Evolutionary conservation across 108 stramenopile species (phyloP).

Genomic region (Bacterosira constricta): DNA sequence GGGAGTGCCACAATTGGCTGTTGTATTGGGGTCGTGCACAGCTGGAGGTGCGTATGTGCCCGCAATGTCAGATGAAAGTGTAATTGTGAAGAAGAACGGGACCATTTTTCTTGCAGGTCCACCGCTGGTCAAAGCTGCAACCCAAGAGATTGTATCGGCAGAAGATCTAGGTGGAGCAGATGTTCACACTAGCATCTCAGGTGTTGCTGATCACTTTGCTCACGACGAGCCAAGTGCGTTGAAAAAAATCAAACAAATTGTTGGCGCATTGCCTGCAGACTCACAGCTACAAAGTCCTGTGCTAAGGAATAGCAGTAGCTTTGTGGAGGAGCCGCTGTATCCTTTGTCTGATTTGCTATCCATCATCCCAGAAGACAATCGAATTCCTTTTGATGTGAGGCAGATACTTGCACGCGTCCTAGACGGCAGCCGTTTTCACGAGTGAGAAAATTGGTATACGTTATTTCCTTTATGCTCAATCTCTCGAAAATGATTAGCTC

Average conservation of each 20-base stretch:
- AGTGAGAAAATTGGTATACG: conserved; percentile 35
- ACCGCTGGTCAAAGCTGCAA: conserved; percentile 98
- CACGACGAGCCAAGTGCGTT: conserved; percentile 92
- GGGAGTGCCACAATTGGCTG: conserved; percentile 94
- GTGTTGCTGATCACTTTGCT: conserved; percentile 96
- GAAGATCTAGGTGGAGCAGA: conserved; percentile 97
- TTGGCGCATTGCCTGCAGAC: conserved; percentile 65
- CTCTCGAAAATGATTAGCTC: neutral
- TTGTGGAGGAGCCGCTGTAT: conserved; percentile 89
- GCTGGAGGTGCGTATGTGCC: conserved; percentile 99
- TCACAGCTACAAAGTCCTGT: conserved; percentile 35
- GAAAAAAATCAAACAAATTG: conserved; percentile 78
- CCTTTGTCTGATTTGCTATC: conserved; percentile 87
- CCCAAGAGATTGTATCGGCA: conserved; percentile 95
- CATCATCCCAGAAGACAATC: conserved; percentile 90
- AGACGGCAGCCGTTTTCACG: conserved; percentile 96
- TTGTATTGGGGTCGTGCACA: conserved; percentile 97
- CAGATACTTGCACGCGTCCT: conserved; percentile 92
- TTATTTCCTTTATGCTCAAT: neutral
- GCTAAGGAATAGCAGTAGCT: conserved; percentile 36
- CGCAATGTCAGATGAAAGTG: conserved; percentile 96
- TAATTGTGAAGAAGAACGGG: conserved; percentile 96
- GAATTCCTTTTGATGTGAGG: conserved; percentile 96
- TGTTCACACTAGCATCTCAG: conserved; percentile 89
- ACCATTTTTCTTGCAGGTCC: conserved; percentile 99